Base-by-base conservation (phyloP, 148 eudicot genomes). In the Chenopodium album region DNA sequence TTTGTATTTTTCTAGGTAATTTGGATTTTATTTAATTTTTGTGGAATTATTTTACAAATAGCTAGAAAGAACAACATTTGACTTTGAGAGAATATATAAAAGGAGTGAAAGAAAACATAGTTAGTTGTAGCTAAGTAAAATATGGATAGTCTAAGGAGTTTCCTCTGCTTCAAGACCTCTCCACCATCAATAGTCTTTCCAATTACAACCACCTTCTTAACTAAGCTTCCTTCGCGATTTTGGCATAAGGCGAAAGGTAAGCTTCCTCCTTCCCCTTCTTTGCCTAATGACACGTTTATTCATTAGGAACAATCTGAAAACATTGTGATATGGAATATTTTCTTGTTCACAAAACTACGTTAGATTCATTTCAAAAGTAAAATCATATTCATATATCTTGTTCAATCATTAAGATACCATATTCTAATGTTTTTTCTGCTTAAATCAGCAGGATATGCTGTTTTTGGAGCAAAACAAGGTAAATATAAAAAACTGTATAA, bases 81-180 rank as follows among this genome's bases (percentile, higher is more conserved):
- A 79, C 82, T 83, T 83, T 83, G 77, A 73, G 29, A 3, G 19
- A 62, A 50, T 64, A 78, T 83, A 83, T 82, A 82, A 59, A 83
- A 78, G 73, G 68, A 73, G 74, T 50, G 74, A 52, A 78, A 68
- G 52, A 65, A 73, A 41, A 41, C 44, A 41, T 41, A 41, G 67
- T 60, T 64, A 41, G 59, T 60, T 64, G 44, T 41, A 41, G 44
- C 44, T 7, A 63, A 59, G 29, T 23, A 64, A 20, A 23, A 50
- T 26, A 80, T 84, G 86, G 83, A 84, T 73, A 84, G 73, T 69
- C 74, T 84, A 76, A 84, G 78, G 31, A 73, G 71, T 74, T 80
- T 31, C 73, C 80, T 80, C 54, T 84, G 77, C 86, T 76, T 80
- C 86, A 84, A 84, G 16, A 70, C 83, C 52, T 59, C 83, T 0